These are phyloP conservation scores for Serendipita indica DNA, from an alignment of 768 basidiomycete species.

Conservation along the genomic window DNA sequence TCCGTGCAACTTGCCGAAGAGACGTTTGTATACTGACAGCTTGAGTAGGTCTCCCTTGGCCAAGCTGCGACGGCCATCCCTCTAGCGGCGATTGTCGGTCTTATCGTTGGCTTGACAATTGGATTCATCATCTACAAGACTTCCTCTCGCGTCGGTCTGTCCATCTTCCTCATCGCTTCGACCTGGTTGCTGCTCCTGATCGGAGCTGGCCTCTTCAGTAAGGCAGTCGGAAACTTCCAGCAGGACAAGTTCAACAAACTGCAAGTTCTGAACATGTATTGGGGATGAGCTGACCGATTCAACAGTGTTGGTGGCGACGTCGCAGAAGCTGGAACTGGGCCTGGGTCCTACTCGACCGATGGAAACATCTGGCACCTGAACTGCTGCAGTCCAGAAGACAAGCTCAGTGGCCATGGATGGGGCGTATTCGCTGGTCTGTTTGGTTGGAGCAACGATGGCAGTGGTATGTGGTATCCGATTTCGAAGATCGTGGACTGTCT, in stretches of 20 bases:
- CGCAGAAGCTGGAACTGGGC: slow-evolving; percentile 41
- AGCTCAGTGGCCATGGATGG: slow-evolving; percentile 45
- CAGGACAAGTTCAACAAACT: slow-evolving; percentile 46
- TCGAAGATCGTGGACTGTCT: background rate
- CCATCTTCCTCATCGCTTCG: slow-evolving; percentile 79
- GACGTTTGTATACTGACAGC: background rate
- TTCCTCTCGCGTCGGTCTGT: slow-evolving; percentile 57
- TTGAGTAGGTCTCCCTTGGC: slow-evolving; percentile 49
- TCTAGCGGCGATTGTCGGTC: slow-evolving; percentile 73
- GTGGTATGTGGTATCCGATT: slow-evolving; percentile 25
- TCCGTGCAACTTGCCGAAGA: slow-evolving; percentile 16
- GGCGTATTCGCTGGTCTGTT: slow-evolving; percentile 71
- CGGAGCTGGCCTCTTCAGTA: slow-evolving; percentile 85
- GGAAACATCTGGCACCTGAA: slow-evolving; percentile 81
- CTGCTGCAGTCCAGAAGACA: slow-evolving; percentile 57
- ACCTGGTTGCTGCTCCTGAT: slow-evolving; percentile 87
- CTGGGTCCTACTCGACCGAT: slow-evolving; percentile 67
- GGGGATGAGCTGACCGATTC: background rate
- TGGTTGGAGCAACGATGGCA: slow-evolving; percentile 79
- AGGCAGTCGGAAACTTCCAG: slow-evolving; percentile 59
- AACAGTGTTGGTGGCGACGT: slow-evolving; percentile 33
- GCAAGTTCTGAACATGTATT: slow-evolving; percentile 20
- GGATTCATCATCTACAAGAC: slow-evolving; percentile 72
- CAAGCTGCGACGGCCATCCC: slow-evolving; percentile 75
- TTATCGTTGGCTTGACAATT: slow-evolving; percentile 58